These are phyloP conservation scores for Cryptosporidium andersoni DNA, from an alignment of 169 alveolate species.

Conservation along the genomic window DNA sequence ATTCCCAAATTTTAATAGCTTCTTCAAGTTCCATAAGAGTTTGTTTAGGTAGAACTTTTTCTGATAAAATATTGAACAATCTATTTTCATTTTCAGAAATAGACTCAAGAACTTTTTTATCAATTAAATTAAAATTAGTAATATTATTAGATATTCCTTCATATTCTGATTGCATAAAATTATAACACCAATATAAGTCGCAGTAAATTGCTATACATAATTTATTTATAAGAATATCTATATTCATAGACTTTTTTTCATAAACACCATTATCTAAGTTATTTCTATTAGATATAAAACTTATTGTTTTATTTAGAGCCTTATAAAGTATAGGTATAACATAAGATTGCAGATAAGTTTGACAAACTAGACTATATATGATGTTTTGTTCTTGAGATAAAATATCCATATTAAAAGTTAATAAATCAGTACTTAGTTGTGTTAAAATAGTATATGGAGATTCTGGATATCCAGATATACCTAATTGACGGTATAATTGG, in stretches of 20 bases:
- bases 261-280: background rate
- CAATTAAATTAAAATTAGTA: no score
- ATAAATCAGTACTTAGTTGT: slow-evolving; percentile 1
- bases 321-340: background rate
- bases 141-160: no score
- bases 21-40: no score
- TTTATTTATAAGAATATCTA: background rate
- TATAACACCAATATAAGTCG: no score
- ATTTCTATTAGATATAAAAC: background rate
- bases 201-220: no score
- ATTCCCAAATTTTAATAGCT: no score
- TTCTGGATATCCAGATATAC: background rate
- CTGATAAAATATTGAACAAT: no score
- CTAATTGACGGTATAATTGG: slow-evolving; percentile 5
- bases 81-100: no score
- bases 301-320: background rate
- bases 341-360: slow-evolving; percentile 10
- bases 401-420: background rate
- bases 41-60: no score
- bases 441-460: slow-evolving; percentile 31
- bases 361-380: slow-evolving; percentile 3
- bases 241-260: background rate
- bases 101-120: no score
- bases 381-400: background rate
- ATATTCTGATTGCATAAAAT: no score